Evolutionary conservation across 148 eudicot genomes (phyloP).

Genomic region (Heliamphora exappendiculata): DNA sequence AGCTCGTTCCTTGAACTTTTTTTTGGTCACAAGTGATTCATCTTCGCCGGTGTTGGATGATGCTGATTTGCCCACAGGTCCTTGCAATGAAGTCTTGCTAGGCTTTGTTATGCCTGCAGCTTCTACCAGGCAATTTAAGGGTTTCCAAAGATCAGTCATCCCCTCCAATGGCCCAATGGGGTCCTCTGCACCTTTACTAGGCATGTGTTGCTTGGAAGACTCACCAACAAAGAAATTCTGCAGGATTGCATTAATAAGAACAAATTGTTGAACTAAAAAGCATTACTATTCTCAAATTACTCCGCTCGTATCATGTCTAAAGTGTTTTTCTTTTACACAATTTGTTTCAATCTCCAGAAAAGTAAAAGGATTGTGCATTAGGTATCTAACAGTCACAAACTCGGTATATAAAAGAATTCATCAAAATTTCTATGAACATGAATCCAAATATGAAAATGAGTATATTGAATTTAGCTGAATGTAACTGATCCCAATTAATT

Average conservation of each 20-base stretch:
- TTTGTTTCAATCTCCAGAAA: too few species aligned
- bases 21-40: slow-evolving; percentile 10
- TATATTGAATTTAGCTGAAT: too few species aligned
- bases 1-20: slow-evolving; percentile 24
- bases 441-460: too few species aligned
- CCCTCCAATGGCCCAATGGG: slow-evolving; percentile 32
- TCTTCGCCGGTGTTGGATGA: slow-evolving; percentile 16
- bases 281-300: not conserved
- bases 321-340: not conserved
- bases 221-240: slow-evolving; percentile 33
- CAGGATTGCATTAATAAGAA: not conserved
- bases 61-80: slow-evolving; percentile 23
- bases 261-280: not conserved
- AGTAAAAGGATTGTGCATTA: not conserved
- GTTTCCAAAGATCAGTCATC: slow-evolving; percentile 44
- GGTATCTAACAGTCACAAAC: too few species aligned
- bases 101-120: slow-evolving; percentile 45
- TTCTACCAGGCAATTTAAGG: slow-evolving; percentile 47
- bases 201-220: slow-evolving; percentile 27
- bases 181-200: slow-evolving; percentile 19
- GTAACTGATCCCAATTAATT: too few species aligned
- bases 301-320: not conserved
- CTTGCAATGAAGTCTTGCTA: slow-evolving; percentile 28
- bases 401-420: too few species aligned
- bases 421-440: too few species aligned